These are phyloP conservation scores for Backusella luteola DNA, from an alignment of 192 early-diverging fungal species.

Conservation along the genomic window DNA sequence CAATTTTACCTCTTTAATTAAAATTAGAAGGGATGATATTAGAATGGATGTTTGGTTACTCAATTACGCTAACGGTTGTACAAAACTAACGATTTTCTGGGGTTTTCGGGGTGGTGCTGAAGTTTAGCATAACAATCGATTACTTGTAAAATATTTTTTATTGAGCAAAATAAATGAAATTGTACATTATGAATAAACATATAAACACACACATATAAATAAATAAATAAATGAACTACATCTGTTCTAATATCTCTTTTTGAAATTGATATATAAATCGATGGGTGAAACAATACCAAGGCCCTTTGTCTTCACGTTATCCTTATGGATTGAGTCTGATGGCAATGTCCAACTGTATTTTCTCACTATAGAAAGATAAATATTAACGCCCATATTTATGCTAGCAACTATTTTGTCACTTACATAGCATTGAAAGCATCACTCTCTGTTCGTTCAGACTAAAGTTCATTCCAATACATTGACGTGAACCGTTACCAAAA, in stretches of 20 bases:
- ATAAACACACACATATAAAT: too few relatives aligned
- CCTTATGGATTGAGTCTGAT: slow-evolving; percentile 18
- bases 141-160: neutral
- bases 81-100: neutral
- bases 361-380: slow-evolving; percentile 10
- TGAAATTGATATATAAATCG: neutral
- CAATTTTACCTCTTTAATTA: neutral
- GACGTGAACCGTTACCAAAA: slow-evolving; percentile 57
- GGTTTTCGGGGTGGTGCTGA: neutral
- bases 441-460: slow-evolving; percentile 56
- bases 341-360: slow-evolving; percentile 27
- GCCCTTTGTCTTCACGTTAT: neutral
- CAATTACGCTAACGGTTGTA: neutral
- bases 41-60: neutral
- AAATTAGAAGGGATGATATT: too few relatives aligned
- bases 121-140: neutral
- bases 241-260: slow-evolving; percentile 18
- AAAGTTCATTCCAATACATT: slow-evolving; percentile 67
- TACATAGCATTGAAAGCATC: slow-evolving; percentile 47
- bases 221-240: neutral
- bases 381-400: neutral
- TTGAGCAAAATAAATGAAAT: neutral
- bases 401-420: neutral
- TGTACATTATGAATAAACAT: too few relatives aligned
- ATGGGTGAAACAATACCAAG: slow-evolving; percentile 13